Conservation (phyloP, 768 basidiomycete genomes). For the Pleurotus eryngii region DNA sequence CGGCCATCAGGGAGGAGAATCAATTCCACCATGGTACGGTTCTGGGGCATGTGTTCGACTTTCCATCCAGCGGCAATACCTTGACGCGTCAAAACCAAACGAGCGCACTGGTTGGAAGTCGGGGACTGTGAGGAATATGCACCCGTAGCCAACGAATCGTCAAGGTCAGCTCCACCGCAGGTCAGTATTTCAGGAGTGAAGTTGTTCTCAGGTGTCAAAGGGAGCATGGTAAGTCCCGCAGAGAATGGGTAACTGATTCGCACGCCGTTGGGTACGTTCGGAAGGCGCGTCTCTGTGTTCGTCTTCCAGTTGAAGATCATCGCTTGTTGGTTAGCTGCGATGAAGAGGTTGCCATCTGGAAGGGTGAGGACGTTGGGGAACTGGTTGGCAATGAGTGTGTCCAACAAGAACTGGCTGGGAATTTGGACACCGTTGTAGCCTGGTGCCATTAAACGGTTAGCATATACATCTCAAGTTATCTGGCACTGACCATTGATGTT, state of each 20-base stretch:
- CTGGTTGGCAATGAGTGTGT: conserved; percentile 13
- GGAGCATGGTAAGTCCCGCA: conserved; percentile 33
- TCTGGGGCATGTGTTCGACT: conserved; percentile 40
- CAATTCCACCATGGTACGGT: conserved; percentile 35
- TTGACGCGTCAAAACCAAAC: conserved; percentile 35
- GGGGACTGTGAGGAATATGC: conserved; percentile 34
- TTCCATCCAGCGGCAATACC: conserved; percentile 43
- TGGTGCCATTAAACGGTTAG: background rate
- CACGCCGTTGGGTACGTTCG: conserved; percentile 41
- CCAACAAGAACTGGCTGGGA: conserved; percentile 10
- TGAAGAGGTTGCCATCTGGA: conserved; percentile 39
- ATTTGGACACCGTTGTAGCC: conserved; percentile 21
- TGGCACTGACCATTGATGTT: conserved; percentile 26
- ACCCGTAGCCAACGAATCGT: conserved; percentile 23
- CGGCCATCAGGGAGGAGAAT: conserved; percentile 37
- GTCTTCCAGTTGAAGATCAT: conserved; percentile 39
- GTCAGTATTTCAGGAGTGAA: conserved; percentile 45
- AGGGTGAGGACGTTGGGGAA: conserved; percentile 27
- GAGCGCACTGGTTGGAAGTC: conserved; percentile 40
- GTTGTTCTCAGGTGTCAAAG: conserved; percentile 30
- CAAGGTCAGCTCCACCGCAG: conserved; percentile 39
- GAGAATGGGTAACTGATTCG: conserved; percentile 38
- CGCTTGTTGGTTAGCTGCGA: conserved; percentile 37
- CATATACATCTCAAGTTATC: background rate
- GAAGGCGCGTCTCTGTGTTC: conserved; percentile 35